A percentile compares a stretch with the other conserved stretches of the same genome.
phyloP scores from a whole-genome alignment of 2,329 filamentous ascomycete genomes.

The Aureobasidium sp. region DNA sequence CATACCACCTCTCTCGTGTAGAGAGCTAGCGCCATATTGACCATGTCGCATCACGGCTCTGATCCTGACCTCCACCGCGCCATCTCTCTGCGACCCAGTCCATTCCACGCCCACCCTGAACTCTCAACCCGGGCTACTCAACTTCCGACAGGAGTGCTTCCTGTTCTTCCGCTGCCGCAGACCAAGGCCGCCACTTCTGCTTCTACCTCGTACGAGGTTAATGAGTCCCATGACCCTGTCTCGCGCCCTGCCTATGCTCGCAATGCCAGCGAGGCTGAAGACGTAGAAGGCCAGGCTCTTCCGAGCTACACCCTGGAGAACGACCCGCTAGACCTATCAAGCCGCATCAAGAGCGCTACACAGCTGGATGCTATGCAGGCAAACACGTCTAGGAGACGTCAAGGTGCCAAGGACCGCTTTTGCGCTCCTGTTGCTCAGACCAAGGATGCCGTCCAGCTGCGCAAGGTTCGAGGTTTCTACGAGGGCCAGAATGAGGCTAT shows the following conservation, averaged over 20 bases:
- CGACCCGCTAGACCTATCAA: conserved; percentile 76
- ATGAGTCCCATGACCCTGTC: conserved; percentile 29
- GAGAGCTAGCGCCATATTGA: not conserved
- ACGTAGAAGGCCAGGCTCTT: conserved; percentile 44
- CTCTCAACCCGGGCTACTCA: conserved; percentile 22
- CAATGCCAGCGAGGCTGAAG: conserved; percentile 26
- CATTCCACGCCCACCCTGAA: conserved; percentile 34
- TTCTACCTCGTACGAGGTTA: conserved; percentile 36
- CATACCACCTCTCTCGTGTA: not conserved
- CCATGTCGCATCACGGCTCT: conserved; percentile 25
- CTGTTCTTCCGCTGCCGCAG: conserved; percentile 24
- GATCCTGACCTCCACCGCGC: conserved; percentile 43
- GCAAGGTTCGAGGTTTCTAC: conserved; percentile 74
- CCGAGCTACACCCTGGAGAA: conserved; percentile 57
- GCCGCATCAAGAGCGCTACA: conserved; percentile 66
- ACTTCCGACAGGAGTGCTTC: conserved; percentile 19
- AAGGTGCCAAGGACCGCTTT: conserved; percentile 30
- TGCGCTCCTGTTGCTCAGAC: conserved; percentile 34
- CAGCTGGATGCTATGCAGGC: conserved; percentile 72
- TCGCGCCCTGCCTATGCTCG: conserved; percentile 30
- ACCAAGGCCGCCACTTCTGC: conserved; percentile 29
- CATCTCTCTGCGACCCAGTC: conserved; percentile 42
- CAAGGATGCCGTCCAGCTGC: conserved; percentile 38
- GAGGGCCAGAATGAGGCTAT: conserved; percentile 89
- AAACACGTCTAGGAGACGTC: conserved; percentile 72